Percentiles rank a stretch among this genome's conserved stretches.
These are phyloP conservation scores for Verticillium tricorpus DNA, from an alignment of 2,329 filamentous ascomycete genomes.

Conservation along the genomic window DNA sequence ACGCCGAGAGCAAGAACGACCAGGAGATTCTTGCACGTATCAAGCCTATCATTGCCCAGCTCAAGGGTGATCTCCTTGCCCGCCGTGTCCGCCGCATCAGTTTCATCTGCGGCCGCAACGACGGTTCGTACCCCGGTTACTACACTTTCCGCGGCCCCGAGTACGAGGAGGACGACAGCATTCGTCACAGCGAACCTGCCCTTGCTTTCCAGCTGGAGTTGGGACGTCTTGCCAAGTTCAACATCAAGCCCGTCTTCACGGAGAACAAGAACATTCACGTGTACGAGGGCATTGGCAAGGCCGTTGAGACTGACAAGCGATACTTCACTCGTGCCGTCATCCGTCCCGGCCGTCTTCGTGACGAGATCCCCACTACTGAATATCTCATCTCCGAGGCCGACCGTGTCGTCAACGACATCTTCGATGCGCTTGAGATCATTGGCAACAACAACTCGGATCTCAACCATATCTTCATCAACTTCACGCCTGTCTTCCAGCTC, in stretches of 20 bases:
- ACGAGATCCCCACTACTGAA: slow-evolving; percentile 97
- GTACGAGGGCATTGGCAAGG: slow-evolving; percentile 94
- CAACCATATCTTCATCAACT: slow-evolving; percentile 99
- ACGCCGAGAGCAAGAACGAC: slow-evolving; percentile 80
- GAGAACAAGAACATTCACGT: slow-evolving; percentile 99
- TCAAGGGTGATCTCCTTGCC: slow-evolving; percentile 77
- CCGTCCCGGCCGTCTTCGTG: slow-evolving; percentile 85
- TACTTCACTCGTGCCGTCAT: slow-evolving; percentile 98
- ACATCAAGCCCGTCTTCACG: slow-evolving; percentile 96
- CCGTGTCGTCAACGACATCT: slow-evolving; percentile 93
- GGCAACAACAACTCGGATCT: slow-evolving; percentile 99
- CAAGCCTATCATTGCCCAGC: slow-evolving; percentile 67
- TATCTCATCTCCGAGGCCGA: slow-evolving; percentile 98
- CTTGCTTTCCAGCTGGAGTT: slow-evolving; percentile 98
- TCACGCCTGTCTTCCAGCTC: slow-evolving; percentile 92
- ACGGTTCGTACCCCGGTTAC: slow-evolving; percentile 93
- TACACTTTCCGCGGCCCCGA: slow-evolving; percentile 94
- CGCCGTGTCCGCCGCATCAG: slow-evolving; percentile 85
- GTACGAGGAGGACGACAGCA: slow-evolving; percentile 89
- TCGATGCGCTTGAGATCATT: slow-evolving; percentile 96
- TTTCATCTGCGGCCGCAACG: slow-evolving; percentile 92
- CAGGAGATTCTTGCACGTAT: slow-evolving; percentile 75
- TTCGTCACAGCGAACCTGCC: slow-evolving; percentile 94
- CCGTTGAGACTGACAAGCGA: slow-evolving; percentile 91
- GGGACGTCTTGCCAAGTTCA: slow-evolving; percentile 89